phyloP scores from a whole-genome alignment of 2,329 filamentous ascomycete species.

The Plectosphaerella plurivora region DNA sequence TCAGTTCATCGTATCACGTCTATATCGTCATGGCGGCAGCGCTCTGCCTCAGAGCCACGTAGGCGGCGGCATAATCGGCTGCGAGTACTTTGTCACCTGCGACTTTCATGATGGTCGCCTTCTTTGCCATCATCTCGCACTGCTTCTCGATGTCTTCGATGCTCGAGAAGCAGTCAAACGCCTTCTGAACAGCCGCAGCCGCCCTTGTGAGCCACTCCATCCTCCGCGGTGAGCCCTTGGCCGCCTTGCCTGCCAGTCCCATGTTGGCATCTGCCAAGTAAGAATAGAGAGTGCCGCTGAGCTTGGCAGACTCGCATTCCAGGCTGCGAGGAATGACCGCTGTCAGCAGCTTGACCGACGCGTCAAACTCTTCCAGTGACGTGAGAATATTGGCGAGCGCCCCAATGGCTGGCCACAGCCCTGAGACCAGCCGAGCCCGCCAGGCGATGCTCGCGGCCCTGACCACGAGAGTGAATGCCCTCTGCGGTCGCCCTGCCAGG shows the following conservation, averaged over 20 bases:
- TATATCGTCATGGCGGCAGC: conserved; percentile 9
- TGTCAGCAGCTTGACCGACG: conserved; percentile 59
- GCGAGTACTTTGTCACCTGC: conserved; percentile 60
- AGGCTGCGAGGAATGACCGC: conserved; percentile 72
- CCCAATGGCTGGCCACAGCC: conserved; percentile 69
- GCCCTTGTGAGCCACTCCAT: conserved; percentile 56
- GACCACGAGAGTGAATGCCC: conserved; percentile 72
- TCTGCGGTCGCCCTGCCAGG: conserved; percentile 62
- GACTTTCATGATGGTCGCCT: conserved; percentile 69
- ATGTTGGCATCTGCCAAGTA: conserved; percentile 73
- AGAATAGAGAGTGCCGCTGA: conserved; percentile 64
- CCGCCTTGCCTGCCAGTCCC: conserved; percentile 62
- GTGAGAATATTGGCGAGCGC: conserved; percentile 65
- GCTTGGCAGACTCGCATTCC: conserved; percentile 60
- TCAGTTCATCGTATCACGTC: not conserved
- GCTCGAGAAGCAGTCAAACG: conserved; percentile 59
- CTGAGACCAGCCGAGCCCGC: conserved; percentile 61
- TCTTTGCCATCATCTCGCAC: conserved; percentile 78
- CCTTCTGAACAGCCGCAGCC: conserved; percentile 55
- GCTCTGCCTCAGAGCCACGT: conserved; percentile 49
- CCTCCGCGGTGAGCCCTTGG: conserved; percentile 36
- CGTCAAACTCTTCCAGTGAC: conserved; percentile 65
- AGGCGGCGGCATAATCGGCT: conserved; percentile 63
- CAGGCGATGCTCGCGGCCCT: conserved; percentile 71
- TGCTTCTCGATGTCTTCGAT: conserved; percentile 66